phyloP scores from a whole-genome alignment of 129 eudicot species.

The Chrysanthemum lavandulifolium region DNA sequence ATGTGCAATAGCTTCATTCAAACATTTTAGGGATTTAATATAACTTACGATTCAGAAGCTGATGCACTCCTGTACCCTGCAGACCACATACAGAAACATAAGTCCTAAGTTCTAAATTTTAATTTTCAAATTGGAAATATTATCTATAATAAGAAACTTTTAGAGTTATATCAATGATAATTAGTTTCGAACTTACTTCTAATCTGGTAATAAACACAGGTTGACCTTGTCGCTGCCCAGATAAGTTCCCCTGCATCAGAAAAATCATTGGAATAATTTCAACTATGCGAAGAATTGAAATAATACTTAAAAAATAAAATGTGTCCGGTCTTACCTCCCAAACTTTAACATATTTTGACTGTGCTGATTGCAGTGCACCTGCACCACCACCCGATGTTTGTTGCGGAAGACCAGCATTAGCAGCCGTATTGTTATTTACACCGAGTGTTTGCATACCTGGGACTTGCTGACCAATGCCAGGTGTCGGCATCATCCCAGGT shows the following conservation, averaged over 20 bases:
- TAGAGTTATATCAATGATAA: too few species aligned
- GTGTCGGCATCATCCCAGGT: slow-evolving; percentile 50
- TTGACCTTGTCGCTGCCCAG: slow-evolving; percentile 98
- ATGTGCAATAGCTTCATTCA: neutral
- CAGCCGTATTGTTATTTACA: slow-evolving; percentile 53
- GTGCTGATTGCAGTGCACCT: slow-evolving; percentile 60
- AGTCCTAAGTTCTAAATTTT: slow-evolving; percentile 16
- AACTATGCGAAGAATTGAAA: neutral
- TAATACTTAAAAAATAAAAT: neutral
- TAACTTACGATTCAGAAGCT: slow-evolving; percentile 93
- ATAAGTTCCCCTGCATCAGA: slow-evolving; percentile 78
- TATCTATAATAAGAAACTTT: neutral
- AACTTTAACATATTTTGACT: slow-evolving; percentile 90
- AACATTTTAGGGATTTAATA: slow-evolving; percentile 2
- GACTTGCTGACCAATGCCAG: slow-evolving; percentile 48
- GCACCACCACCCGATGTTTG: slow-evolving; percentile 45
- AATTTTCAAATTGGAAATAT: neutral
- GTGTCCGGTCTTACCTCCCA: slow-evolving; percentile 76
- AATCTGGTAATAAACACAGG: slow-evolving; percentile 96
- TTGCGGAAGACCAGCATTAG: slow-evolving; percentile 65
- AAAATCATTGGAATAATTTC: slow-evolving; percentile 9
- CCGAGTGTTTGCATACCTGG: slow-evolving; percentile 76
- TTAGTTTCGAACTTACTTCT: slow-evolving; percentile 57
- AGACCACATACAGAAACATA: slow-evolving; percentile 18
- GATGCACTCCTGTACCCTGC: slow-evolving; percentile 92